Evolutionary conservation across 2,329 filamentous ascomycete genomes (phyloP).

Genomic region (Ophiognomonia clavigignenti-juglandacearum): DNA sequence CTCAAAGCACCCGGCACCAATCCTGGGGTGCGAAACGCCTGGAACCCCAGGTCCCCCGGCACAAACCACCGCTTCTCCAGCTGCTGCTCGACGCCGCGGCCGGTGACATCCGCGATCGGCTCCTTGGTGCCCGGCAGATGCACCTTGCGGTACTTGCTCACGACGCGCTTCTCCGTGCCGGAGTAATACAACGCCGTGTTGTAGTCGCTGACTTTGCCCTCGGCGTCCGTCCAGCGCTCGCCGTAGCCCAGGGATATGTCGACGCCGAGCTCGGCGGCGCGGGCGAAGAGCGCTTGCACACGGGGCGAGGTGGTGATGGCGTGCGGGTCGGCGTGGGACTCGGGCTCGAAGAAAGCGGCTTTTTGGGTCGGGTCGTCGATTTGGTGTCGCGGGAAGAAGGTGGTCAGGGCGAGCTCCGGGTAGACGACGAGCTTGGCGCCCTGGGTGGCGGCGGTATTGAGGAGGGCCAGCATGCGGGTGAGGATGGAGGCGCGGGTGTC

Average conservation of each 20-base stretch:
- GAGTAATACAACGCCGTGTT: slow-evolving; percentile 54
- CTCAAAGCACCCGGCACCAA: slow-evolving; percentile 26
- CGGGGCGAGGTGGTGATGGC: slow-evolving; percentile 34
- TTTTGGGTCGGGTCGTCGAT: slow-evolving; percentile 39
- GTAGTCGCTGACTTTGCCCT: slow-evolving; percentile 37
- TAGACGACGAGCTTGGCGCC: slow-evolving; percentile 47
- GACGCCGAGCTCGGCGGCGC: slow-evolving; percentile 39
- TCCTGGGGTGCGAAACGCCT: slow-evolving; percentile 44
- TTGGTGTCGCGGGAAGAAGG: slow-evolving; percentile 51
- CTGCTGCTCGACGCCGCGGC: slow-evolving; percentile 45
- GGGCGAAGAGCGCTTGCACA: slow-evolving; percentile 43
- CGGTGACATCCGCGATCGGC: slow-evolving; percentile 32
- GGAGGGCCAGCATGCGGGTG: slow-evolving; percentile 43
- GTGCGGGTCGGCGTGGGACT: slow-evolving; percentile 28
- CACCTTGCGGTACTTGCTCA: slow-evolving; percentile 50
- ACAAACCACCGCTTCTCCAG: slow-evolving; percentile 51
- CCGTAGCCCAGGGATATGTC: slow-evolving; percentile 51
- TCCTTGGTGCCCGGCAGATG: slow-evolving; percentile 49
- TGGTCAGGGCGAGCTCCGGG: slow-evolving; percentile 50
- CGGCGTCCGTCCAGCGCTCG: slow-evolving; percentile 34
- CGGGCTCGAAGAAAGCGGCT: slow-evolving; percentile 45
- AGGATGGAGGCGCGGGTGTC: slow-evolving; percentile 38
- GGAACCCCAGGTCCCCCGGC: slow-evolving; percentile 46
- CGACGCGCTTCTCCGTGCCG: slow-evolving; percentile 30
- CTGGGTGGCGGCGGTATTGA: slow-evolving; percentile 38